These are phyloP conservation scores for Udeniomyces megalosporus DNA, from an alignment of 768 basidiomycete species.

Conservation along the genomic window DNA sequence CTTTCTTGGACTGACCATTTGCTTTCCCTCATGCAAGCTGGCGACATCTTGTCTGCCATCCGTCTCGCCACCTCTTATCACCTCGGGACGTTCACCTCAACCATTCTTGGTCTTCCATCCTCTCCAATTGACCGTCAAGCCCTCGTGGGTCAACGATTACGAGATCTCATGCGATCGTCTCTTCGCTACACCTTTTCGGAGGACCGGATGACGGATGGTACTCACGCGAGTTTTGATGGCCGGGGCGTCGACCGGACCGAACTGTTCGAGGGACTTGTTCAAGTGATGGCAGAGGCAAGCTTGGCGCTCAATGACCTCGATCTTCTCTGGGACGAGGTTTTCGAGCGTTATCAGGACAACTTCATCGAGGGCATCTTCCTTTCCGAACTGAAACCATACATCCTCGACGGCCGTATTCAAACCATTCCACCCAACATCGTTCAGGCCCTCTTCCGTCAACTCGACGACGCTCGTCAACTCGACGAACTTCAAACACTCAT, in stretches of 20 bases:
- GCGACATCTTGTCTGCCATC: constrained; percentile 81
- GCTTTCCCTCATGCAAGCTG: constrained; percentile 59
- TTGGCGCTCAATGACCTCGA: constrained; percentile 63
- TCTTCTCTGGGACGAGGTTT: constrained; percentile 84
- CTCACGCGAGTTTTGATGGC: constrained; percentile 49
- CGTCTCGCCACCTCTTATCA: constrained; percentile 71
- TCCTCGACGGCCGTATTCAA: constrained; percentile 55
- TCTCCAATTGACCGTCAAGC: constrained; percentile 41
- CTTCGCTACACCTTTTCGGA: constrained; percentile 82
- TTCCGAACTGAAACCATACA: constrained; percentile 58
- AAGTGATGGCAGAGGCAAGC: constrained; percentile 51
- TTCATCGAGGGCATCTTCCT: constrained; percentile 78
- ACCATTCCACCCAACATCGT: constrained; percentile 73
- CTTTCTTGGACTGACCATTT: constrained; percentile 92
- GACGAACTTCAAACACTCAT: constrained; percentile 75
- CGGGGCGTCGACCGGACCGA: constrained; percentile 83
- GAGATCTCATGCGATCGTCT: constrained; percentile 73
- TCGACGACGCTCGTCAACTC: constrained; percentile 52
- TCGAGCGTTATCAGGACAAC: constrained; percentile 67
- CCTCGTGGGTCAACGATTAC: constrained; percentile 58
- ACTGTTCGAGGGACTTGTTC: constrained; percentile 74
- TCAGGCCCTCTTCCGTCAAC: constrained; percentile 61
- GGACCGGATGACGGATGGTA: constrained; percentile 78
- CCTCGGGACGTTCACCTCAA: constrained; percentile 64
- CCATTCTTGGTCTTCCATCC: constrained; percentile 59